Conservation (phyloP, 2,329 filamentous ascomycete species). For the Onygenales sp. region DNA sequence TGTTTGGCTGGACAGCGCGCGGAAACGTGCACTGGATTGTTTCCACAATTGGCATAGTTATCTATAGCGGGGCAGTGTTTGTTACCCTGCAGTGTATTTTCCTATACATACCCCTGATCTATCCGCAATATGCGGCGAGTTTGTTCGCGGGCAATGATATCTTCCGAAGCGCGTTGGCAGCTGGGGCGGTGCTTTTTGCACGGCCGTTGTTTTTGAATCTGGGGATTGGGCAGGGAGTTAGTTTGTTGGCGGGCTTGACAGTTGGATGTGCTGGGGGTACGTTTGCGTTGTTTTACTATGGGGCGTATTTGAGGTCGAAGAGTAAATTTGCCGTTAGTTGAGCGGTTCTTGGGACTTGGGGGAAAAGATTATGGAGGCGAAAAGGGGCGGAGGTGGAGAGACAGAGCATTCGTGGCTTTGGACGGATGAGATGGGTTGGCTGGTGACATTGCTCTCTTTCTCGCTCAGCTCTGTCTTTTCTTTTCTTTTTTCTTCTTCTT, state of each 20-base stretch:
- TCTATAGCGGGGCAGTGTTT: slow-evolving; percentile 30
- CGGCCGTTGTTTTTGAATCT: slow-evolving; percentile 18
- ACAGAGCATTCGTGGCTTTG: too few species aligned
- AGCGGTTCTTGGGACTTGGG: too few species aligned
- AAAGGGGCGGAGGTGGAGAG: too few species aligned
- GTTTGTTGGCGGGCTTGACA: slow-evolving; percentile 27
- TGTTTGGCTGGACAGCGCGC: slow-evolving; percentile 31
- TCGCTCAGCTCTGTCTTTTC: too few species aligned
- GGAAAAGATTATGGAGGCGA: too few species aligned
- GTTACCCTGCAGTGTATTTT: slow-evolving; percentile 35
- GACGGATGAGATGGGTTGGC: too few species aligned
- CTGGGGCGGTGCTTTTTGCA: slow-evolving; percentile 25
- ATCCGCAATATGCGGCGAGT: slow-evolving; percentile 25
- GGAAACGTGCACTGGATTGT: slow-evolving; percentile 27
- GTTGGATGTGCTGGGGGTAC: slow-evolving; percentile 43
- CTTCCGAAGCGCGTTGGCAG: slow-evolving; percentile 21
- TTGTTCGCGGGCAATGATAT: slow-evolving; percentile 31
- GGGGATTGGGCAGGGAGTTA: slow-evolving; percentile 19
- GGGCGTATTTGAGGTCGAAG: slow-evolving; percentile 44
- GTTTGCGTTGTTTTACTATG: slow-evolving; percentile 50
- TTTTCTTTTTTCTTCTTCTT: too few species aligned
- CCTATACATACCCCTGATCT: slow-evolving; percentile 28
- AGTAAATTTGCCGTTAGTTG: slow-evolving; percentile 46
- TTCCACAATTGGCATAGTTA: slow-evolving; percentile 29
- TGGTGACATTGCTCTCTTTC: too few species aligned